phyloP scores from a whole-genome alignment of 202 grass and related monocot genomes.

The Tripidium arundinaceum region DNA sequence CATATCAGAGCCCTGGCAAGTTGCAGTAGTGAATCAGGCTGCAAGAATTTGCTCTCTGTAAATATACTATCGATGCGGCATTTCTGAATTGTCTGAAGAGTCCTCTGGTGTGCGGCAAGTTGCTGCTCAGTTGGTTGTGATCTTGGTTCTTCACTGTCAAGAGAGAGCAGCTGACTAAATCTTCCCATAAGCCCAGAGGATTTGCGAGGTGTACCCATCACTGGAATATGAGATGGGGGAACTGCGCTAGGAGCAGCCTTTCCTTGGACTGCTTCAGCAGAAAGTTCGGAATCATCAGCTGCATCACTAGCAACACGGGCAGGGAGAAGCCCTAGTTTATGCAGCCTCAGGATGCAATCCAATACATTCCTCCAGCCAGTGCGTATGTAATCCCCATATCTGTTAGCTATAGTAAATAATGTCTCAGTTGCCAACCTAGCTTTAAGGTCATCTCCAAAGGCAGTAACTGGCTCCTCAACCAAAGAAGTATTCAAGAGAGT shows the following conservation, averaged over 20 bases:
- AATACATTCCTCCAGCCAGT: slow-evolving; percentile 98
- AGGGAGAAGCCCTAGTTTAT: slow-evolving; percentile 95
- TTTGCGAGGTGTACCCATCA: slow-evolving; percentile 81
- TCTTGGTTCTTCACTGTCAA: slow-evolving; percentile 96
- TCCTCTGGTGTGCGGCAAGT: slow-evolving; percentile 94
- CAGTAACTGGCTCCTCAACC: slow-evolving; percentile 94
- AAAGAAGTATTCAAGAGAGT: slow-evolving; percentile 94
- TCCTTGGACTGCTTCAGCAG: slow-evolving; percentile 75
- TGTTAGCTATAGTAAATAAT: slow-evolving; percentile 90
- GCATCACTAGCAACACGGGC: slow-evolving; percentile 96
- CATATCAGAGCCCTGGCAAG: slow-evolving; percentile 93
- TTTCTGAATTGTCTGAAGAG: slow-evolving; percentile 97
- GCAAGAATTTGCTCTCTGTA: slow-evolving; percentile 93
- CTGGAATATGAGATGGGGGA: slow-evolving; percentile 77
- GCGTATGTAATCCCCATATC: slow-evolving; percentile 88
- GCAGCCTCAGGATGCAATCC: slow-evolving; percentile 97
- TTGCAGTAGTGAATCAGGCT: slow-evolving; percentile 84
- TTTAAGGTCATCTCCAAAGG: slow-evolving; percentile 96
- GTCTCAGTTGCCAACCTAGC: slow-evolving; percentile 95
- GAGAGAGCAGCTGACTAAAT: slow-evolving; percentile 96
- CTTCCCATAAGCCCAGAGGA: slow-evolving; percentile 99
- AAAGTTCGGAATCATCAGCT: slow-evolving; percentile 81
- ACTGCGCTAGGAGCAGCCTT: slow-evolving; percentile 71
- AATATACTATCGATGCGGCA: slow-evolving; percentile 96
- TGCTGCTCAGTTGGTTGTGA: slow-evolving; percentile 99